Evolutionary conservation across 768 basidiomycete species (phyloP), one percentile per base, ranked within the genome.

Genomic region (Porphyrellus cyaneotinctus): DNA sequence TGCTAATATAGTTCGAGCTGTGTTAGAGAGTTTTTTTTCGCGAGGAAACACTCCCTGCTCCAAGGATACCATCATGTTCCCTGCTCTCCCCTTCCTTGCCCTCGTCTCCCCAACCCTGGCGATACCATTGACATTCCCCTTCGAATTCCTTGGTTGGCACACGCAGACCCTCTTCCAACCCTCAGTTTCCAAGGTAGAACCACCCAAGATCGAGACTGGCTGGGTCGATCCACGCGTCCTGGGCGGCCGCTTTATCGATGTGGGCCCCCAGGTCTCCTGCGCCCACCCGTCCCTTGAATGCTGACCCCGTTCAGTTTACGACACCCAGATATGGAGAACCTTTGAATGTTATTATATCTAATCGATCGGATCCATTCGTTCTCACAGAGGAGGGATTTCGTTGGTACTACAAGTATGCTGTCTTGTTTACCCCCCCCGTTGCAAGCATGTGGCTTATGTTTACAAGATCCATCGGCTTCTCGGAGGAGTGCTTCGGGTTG

Each of bases 331-430:
- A 75, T 31, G 91, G 91, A 38, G 91, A 94, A 70, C 91, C 91
- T 13, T 70, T 94, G 52, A 94, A 94, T 61, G 76, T 90, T 43
- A 87, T 94, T 61, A 84, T 94, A 39, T 87, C 88, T 24, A 85
- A 81, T 41, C 74, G 71, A 24, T 92, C 89, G 2, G 89, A 93
- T 63, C 88, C 91, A 0, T 86, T 80, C 65, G 72, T 94, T 49
- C 81, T 94, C 57, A 86, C 87, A 8, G 86, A 91, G 33, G 56
- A 67, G 14, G 91, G 91, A 5, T 79, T 94, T 58, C 78, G 75
- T 43, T 67, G 71, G 54, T 92, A 89, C 64, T 77, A 85, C 58
- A 87, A 84, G 86, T 88, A 59, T 22, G 39, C 20, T 22, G 31
- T 23, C 53, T 8, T 11, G 43, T 33, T 3, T 6, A 30, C 4